phyloP scores from a whole-genome alignment of 768 basidiomycete genomes.

The Termitomyces titanicus region DNA sequence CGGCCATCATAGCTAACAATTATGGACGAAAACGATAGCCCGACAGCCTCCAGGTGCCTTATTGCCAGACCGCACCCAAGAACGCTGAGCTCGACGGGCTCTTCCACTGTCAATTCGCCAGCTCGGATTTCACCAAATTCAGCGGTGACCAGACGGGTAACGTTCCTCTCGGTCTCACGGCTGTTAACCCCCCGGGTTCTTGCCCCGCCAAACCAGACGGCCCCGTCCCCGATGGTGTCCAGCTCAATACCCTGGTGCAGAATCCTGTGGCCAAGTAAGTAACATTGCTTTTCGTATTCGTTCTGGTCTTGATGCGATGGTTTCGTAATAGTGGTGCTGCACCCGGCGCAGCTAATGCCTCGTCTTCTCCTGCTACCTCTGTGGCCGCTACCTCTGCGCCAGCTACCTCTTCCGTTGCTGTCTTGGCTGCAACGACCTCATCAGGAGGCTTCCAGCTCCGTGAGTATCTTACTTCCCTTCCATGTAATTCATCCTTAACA shows the following conservation, averaged over 20 bases:
- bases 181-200: constrained; percentile 41
- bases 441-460: constrained; percentile 10
- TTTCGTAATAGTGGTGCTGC: neutral
- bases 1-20: neutral
- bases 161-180: constrained; percentile 38
- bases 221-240: constrained; percentile 42
- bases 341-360: neutral
- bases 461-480: neutral
- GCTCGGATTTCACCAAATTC: constrained; percentile 38
- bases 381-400: too few relatives aligned
- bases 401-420: too few relatives aligned
- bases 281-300: neutral
- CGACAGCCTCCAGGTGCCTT: constrained; percentile 42
- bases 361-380: too few relatives aligned
- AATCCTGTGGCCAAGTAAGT: constrained; percentile 25
- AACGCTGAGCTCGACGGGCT: constrained; percentile 46
- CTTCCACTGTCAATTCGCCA: constrained; percentile 51
- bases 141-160: constrained; percentile 40
- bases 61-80: constrained; percentile 46
- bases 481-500: neutral
- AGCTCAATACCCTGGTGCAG: constrained; percentile 34
- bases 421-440: neutral
- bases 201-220: constrained; percentile 42
- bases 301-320: neutral
- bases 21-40: constrained; percentile 25